phyloP scores from a whole-genome alignment of 2,329 filamentous ascomycete genomes.

The Apiospora marii region DNA sequence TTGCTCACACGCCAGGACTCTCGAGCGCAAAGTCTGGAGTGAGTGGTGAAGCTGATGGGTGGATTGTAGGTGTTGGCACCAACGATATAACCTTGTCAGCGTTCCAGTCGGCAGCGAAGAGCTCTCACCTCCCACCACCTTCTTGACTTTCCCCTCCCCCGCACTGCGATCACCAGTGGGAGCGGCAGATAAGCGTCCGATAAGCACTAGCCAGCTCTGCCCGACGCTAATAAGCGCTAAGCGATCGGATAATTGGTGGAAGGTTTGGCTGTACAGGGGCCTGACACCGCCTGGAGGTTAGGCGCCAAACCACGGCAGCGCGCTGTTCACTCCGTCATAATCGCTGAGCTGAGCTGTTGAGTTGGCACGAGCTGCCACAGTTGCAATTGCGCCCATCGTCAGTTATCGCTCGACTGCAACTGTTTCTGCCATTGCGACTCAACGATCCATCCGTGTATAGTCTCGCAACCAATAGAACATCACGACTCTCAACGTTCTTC shows the following conservation, averaged over 20 bases:
- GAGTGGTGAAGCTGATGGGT: not conserved
- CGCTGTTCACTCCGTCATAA: conserved; percentile 9
- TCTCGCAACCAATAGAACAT: not conserved
- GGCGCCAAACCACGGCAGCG: not conserved
- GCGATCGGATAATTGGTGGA: conserved; percentile 11
- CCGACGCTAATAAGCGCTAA: conserved; percentile 13
- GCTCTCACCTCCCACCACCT: not conserved
- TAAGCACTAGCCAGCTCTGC: conserved; percentile 15
- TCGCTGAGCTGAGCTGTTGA: not conserved
- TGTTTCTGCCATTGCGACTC: not conserved
- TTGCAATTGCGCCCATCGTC: conserved; percentile 17
- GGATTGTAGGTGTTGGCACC: not conserved
- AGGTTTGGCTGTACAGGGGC: not conserved
- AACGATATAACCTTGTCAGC: conserved; percentile 16
- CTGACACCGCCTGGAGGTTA: conserved; percentile 8
- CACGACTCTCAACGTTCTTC: not conserved
- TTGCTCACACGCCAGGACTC: not conserved
- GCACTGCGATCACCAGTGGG: not conserved
- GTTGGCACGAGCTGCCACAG: conserved; percentile 15
- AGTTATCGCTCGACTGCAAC: not conserved
- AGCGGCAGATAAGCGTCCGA: conserved; percentile 7
- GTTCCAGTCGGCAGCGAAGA: not conserved
- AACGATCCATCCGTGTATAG: not conserved
- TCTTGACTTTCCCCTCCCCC: conserved; percentile 11
- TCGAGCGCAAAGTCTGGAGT: not conserved